Evolutionary conservation across 441 rosid genomes (phyloP).

Genomic region (Biscutella laevigata): DNA sequence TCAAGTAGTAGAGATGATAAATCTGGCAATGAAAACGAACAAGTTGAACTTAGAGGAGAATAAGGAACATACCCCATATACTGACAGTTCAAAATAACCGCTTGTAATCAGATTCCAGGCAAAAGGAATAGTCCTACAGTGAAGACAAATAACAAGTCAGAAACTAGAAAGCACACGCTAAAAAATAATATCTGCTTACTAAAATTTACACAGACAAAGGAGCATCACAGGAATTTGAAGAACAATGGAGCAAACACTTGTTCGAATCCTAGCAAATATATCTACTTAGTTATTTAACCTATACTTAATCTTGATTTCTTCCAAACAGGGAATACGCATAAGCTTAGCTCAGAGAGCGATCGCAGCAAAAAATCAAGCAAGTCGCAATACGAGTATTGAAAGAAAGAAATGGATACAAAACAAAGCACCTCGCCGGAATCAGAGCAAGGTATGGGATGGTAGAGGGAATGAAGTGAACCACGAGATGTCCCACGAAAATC

Average conservation of each 20-base stretch:
- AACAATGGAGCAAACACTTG: no score
- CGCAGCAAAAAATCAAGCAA: neutral
- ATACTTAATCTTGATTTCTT: neutral
- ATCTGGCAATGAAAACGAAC: neutral
- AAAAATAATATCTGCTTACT: neutral
- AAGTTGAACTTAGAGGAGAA: neutral
- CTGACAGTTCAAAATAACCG: slow-evolving; percentile 77
- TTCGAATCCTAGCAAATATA: neutral
- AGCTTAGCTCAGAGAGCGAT: neutral
- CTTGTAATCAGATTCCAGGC: slow-evolving; percentile 89
- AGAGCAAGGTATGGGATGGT: slow-evolving; percentile 68
- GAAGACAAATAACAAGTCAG: slow-evolving; percentile 1
- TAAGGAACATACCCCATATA: slow-evolving; percentile 58
- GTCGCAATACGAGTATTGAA: neutral
- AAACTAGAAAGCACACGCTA: neutral
- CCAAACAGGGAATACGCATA: neutral
- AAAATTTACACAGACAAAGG: neutral
- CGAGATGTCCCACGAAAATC: slow-evolving; percentile 59
- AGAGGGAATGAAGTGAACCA: slow-evolving; percentile 71
- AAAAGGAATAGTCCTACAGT: slow-evolving; percentile 89
- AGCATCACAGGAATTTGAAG: neutral
- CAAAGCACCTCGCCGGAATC: slow-evolving; percentile 76
- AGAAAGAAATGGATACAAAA: neutral
- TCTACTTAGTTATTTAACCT: neutral
- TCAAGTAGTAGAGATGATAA: slow-evolving; percentile 2